Base-by-base conservation (phyloP, 352 stramenopile genomes). In the Phytophthora meadii region DNA sequence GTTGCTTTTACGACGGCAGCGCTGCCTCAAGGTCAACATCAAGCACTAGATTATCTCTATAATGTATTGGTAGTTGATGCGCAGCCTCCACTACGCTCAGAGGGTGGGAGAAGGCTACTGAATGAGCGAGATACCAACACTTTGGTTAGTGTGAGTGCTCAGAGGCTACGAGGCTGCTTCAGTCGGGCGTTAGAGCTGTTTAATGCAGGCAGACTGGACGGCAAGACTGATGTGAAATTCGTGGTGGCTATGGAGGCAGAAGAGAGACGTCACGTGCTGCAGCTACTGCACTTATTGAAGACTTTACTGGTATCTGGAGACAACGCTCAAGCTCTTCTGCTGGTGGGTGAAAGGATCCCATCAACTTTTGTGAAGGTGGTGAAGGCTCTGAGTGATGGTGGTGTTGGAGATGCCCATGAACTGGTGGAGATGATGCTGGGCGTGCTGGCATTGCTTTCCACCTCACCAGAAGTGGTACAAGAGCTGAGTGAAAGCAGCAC, bases 291-390 rank as follows among this genome's bases (percentile, higher is more conserved):
- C 5, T 19, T 84, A 22, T 56, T 89, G 10, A 54, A 46, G 19
- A 49, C 42, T 34, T 28, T 87, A 2, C 30, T 86, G 40, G 32
- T 53, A 2, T 28, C 22, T 27, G 54, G 58, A 45, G 52, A 70
- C 34, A 47, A 57, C 22, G 41, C 45, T 7, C 57, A 82, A 70
- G 62, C 64, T 61, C 50, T 69, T 49, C 17, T 86, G 4, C 41
- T 88, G 7, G 77, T 81, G 10, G 76, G 76, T 22, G 81, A 87
- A 47, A 72, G 77, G 24, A 69, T 88, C 1, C 79, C 79, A 6
- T 87, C 77, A 4, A 88, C 69, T 19, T 58, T 90, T 4, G 76
- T 88, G 2, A 86, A 87, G 50, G 50, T 83, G 15, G 52, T 83
- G 19, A 85, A 88, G 54, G 79, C 81, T 0, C 53, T 74, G 10